Evolutionary conservation across 116 monocot species (phyloP), one percentile per base, ranked within the genome.

Genomic region (Papilionanthe hybrid): DNA sequence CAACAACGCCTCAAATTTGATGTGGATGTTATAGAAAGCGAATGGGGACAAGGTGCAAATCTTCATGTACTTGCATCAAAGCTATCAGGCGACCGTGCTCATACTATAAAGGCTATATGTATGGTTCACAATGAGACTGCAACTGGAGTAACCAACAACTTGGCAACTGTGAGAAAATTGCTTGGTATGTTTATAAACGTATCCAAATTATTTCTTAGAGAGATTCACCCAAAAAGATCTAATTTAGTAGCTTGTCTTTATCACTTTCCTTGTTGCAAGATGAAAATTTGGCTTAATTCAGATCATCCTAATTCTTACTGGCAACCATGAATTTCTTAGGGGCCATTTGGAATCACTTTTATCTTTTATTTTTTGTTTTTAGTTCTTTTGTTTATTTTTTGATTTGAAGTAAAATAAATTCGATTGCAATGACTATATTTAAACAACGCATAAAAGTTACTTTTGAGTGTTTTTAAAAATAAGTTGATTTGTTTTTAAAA

Each of bases 51-150:
- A 53, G 96, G 91, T 56, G 96, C 96, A 42, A 86, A 96, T 72
- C 90, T 96, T 55, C 90, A 89, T 58, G 58, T 87, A 1, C 83
- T 96, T 19, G 93, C 90, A 9, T 83, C 87, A 49, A 96, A 96
- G 55, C 69, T 96, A 44, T 84, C 90, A 22, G 65, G 77, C 4
- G 96, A 96, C 49, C 79, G 77, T 23, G 57, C 55, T 5, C 96
- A 89, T 49, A 85, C 88, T 11, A 96, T 96, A 71, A 93, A 96
- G 81, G 96, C 96, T 37, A 84, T 96, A 27, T 93, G 91, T 79
- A 89, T 96, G 68, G 96, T 96, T 72, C 96, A 96, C 84, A 96
- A 96, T 72, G 96, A 96, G 78, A 96, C 96, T 4, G 96, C 96
- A 28, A 96, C 96, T 60, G 93, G 96, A 44, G 96, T 96, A 55